A percentile compares a stretch with the other conserved stretches of the same genome.
These are phyloP conservation scores for Torrubiella hemipterigena DNA, from an alignment of 2,329 filamentous ascomycete species.

Conservation along the genomic window DNA sequence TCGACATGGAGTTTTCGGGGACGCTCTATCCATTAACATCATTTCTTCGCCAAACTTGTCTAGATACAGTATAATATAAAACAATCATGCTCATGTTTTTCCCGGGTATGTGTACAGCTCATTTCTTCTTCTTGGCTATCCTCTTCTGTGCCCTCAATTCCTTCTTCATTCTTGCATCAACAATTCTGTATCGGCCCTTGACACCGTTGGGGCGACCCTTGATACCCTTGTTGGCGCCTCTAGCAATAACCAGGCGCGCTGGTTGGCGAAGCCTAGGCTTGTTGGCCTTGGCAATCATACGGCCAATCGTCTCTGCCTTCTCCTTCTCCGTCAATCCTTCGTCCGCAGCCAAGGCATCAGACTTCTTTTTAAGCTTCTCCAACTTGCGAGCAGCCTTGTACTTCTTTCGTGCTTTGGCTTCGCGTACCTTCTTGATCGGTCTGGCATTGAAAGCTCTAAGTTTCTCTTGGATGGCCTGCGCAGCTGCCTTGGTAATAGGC, in stretches of 20 bases:
- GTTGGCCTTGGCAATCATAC: conserved; percentile 67
- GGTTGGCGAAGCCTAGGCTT: conserved; percentile 79
- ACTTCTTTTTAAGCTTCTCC: conserved; percentile 96
- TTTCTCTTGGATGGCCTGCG: conserved; percentile 89
- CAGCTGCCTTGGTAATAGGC: conserved; percentile 85
- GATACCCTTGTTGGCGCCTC: conserved; percentile 72
- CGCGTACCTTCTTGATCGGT: conserved; percentile 97
- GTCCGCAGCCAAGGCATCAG: conserved; percentile 76
- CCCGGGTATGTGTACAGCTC: too few relatives aligned
- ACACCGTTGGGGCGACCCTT: conserved; percentile 80
- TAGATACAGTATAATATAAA: conserved; percentile 3
- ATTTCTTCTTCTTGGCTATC: conserved; percentile 46
- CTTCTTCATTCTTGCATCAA: conserved; percentile 93
- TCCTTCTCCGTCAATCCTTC: conserved; percentile 93
- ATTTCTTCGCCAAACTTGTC: conserved; percentile 35
- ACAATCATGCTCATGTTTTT: too few relatives aligned
- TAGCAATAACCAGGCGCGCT: conserved; percentile 81
- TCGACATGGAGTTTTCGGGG: conserved; percentile 67
- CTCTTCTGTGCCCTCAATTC: conserved; percentile 83
- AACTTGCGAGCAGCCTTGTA: conserved; percentile 82
- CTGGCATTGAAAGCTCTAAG: conserved; percentile 82
- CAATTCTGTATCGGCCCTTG: conserved; percentile 95
- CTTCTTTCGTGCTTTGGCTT: conserved; percentile 95
- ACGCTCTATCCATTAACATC: conserved; percentile 50
- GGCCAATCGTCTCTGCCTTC: conserved; percentile 75